Conservation (phyloP, 495 filamentous ascomycete genomes). For the Penicillium antarcticum region DNA sequence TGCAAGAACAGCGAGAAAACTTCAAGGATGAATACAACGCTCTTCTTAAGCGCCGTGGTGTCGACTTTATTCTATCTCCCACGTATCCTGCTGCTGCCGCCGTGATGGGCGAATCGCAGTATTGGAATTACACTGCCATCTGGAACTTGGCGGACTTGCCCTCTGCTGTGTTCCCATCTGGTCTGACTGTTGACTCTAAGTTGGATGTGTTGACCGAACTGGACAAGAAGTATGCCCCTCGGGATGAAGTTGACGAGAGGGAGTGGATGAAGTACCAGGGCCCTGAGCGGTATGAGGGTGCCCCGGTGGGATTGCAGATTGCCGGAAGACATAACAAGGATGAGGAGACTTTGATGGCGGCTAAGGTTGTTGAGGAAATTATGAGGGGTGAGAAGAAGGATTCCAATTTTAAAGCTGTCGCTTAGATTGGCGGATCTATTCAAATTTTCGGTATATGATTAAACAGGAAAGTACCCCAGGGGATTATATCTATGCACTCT, state of each 20-base stretch:
- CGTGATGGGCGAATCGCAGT: slow-evolving; percentile 55
- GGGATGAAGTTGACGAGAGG: slow-evolving; percentile 30
- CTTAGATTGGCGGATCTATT: too few species aligned
- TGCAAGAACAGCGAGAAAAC: slow-evolving; percentile 48
- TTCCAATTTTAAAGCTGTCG: slow-evolving; percentile 7
- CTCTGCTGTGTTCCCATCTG: slow-evolving; percentile 52
- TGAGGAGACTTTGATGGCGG: slow-evolving; percentile 39
- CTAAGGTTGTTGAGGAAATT: slow-evolving; percentile 28
- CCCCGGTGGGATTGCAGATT: slow-evolving; percentile 53
- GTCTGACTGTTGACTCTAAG: slow-evolving; percentile 41
- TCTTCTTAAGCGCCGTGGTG: slow-evolving; percentile 55
- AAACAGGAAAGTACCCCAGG: too few species aligned
- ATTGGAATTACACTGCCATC: slow-evolving; percentile 69
- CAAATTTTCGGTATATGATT: too few species aligned
- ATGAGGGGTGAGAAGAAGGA: slow-evolving; percentile 13
- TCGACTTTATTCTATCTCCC: slow-evolving; percentile 72
- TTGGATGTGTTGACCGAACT: slow-evolving; percentile 23
- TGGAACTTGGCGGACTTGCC: slow-evolving; percentile 76
- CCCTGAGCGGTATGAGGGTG: slow-evolving; percentile 33
- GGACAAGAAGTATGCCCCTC: slow-evolving; percentile 27
- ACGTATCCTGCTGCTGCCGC: slow-evolving; percentile 57
- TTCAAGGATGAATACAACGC: slow-evolving; percentile 58
- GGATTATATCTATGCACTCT: background rate
- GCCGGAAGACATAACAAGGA: slow-evolving; percentile 43
- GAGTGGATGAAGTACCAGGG: slow-evolving; percentile 39